Evolutionary conservation across 169 alveolate species (phyloP).

Genomic region (Cryptosporidium parvum): DNA sequence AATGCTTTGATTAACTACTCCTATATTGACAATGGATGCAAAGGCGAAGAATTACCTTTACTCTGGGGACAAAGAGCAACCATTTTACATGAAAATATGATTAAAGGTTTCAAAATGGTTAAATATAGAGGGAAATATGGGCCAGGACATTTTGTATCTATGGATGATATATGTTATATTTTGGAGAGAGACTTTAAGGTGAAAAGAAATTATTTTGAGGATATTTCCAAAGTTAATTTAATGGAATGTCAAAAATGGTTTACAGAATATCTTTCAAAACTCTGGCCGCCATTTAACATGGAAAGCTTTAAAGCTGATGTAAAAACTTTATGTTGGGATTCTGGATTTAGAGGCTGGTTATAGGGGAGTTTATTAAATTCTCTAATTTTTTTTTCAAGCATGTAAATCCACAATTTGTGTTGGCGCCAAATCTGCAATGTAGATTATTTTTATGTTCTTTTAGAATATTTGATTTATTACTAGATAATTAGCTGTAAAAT

Average conservation of each 20-base stretch:
- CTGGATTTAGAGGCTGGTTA: constrained; percentile 71
- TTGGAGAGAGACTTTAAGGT: constrained; percentile 67
- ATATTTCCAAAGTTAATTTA: constrained; percentile 50
- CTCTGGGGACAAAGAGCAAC: constrained; percentile 70
- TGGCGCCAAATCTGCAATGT: constrained; percentile 1
- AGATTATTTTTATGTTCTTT: not conserved
- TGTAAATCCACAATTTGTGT: not conserved
- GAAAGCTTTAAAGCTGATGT: not conserved
- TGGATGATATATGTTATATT: constrained; percentile 69
- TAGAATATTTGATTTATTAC: not conserved
- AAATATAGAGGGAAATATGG: constrained; percentile 31
- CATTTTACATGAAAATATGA: constrained; percentile 23
- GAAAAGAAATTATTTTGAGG: constrained; percentile 41
- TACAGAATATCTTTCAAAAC: constrained; percentile 22
- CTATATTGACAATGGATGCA: constrained; percentile 21
- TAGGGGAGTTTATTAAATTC: not conserved
- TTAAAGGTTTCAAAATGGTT: not conserved
- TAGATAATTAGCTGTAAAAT: constrained; percentile 3
- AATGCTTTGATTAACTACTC: not conserved
- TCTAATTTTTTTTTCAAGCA: not conserved
- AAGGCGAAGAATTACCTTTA: constrained; percentile 29
- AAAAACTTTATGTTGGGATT: constrained; percentile 60
- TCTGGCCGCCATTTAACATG: constrained; percentile 60
- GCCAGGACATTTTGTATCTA: constrained; percentile 16
- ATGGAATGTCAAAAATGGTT: constrained; percentile 45